A percentile compares a stretch with the other conserved stretches of the same genome.
Conservation (phyloP, 306 rosid genomes). For the Quercus cerris region DNA sequence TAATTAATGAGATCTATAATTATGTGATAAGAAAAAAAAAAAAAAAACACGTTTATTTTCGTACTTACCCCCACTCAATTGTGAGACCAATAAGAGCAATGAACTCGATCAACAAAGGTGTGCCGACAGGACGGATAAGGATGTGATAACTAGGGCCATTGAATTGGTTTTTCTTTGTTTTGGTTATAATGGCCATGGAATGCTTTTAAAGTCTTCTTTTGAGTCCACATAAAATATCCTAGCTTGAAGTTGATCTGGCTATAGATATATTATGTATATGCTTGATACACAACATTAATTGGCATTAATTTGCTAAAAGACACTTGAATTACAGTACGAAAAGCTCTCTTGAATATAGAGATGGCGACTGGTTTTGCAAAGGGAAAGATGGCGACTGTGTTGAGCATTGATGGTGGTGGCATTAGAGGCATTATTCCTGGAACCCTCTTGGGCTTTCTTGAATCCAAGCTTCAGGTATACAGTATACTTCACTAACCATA, state of each 20-base stretch:
- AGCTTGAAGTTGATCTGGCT: no score
- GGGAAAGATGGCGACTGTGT: neutral
- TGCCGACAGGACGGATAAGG: neutral
- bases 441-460: slow-evolving; percentile 11
- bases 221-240: no score
- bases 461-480: neutral
- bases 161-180: no score
- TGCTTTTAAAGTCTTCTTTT: neutral
- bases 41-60: no score
- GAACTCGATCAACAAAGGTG: neutral
- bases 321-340: no score
- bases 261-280: no score
- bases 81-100: fast-evolving
- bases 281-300: neutral
- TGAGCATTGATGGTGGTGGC: slow-evolving; percentile 22
- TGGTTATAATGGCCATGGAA: neutral
- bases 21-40: no score
- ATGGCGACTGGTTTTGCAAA: neutral
- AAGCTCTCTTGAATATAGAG: neutral
- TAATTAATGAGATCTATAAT: no score
- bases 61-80: no score
- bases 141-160: neutral
- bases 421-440: slow-evolving; percentile 14
- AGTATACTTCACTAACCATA: neutral
- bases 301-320: neutral